Percentiles rank a stretch among this genome's conserved stretches.
Conservation (phyloP, 2,329 filamentous ascomycete species). For the Arthroderma uncinatum region DNA sequence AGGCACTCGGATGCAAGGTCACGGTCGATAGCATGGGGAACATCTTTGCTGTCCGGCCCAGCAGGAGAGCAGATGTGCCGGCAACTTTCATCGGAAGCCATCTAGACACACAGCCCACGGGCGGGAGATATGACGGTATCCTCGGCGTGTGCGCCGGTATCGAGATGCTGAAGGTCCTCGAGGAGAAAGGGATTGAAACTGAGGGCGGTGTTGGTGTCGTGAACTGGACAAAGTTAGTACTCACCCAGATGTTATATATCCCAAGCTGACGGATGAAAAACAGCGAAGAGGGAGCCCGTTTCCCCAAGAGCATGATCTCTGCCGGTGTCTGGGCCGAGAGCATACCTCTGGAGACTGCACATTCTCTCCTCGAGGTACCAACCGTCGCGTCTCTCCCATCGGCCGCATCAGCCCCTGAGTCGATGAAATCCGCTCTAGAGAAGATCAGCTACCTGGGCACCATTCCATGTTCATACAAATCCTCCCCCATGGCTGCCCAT, state of each 20-base stretch:
- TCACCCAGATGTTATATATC: background rate
- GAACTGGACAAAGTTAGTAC: constrained; percentile 60
- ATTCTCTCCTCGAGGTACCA: constrained; percentile 51
- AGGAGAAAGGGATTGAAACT: constrained; percentile 57
- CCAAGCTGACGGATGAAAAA: background rate
- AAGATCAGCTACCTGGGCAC: constrained; percentile 60
- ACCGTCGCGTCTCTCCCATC: constrained; percentile 33
- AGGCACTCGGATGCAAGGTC: constrained; percentile 54
- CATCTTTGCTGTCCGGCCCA: constrained; percentile 61
- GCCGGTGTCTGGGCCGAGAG: constrained; percentile 68
- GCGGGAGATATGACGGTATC: constrained; percentile 46
- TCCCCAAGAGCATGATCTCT: constrained; percentile 61
- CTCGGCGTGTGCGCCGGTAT: constrained; percentile 62
- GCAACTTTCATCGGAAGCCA: constrained; percentile 40
- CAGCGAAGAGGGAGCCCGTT: constrained; percentile 70
- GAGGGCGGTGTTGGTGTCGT: constrained; percentile 62
- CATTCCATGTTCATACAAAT: constrained; percentile 45
- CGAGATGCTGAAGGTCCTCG: constrained; percentile 58
- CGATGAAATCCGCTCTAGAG: constrained; percentile 57
- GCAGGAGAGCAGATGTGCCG: constrained; percentile 44
- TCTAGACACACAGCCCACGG: constrained; percentile 42
- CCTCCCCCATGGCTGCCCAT: constrained; percentile 59
- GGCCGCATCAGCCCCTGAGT: constrained; percentile 45
- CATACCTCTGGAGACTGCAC: constrained; percentile 52
- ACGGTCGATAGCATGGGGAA: constrained; percentile 69